Percentiles rank a stretch among this genome's conserved stretches.
phyloP scores from a whole-genome alignment of 73 alveolate genomes.

The Tetrahymena thermophila region DNA sequence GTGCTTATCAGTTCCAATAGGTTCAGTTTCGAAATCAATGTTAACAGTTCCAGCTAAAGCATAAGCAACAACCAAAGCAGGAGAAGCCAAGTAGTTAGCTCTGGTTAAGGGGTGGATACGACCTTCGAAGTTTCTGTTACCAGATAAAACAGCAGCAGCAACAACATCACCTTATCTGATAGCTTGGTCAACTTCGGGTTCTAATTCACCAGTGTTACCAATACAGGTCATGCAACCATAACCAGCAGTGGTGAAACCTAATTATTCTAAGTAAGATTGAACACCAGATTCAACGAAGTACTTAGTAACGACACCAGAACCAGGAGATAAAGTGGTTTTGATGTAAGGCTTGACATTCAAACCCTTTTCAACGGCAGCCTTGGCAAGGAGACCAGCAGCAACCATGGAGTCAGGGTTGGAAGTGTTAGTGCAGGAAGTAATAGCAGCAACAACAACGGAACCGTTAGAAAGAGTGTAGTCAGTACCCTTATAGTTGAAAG shows the following conservation, averaged over 20 bases:
- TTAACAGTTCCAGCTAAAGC: slow-evolving; percentile 60
- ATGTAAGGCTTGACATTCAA: slow-evolving; percentile 62
- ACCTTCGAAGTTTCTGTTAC: slow-evolving; percentile 90
- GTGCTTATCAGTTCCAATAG: slow-evolving; percentile 66
- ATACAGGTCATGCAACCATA: slow-evolving; percentile 92
- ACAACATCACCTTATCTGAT: slow-evolving; percentile 64
- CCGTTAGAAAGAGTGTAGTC: slow-evolving; percentile 61
- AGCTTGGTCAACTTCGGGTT: slow-evolving; percentile 60
- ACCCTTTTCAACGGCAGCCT: slow-evolving; percentile 82
- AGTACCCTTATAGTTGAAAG: slow-evolving; percentile 50
- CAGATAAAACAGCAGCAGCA: slow-evolving; percentile 80
- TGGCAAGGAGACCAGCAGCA: slow-evolving; percentile 90
- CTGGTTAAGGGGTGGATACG: slow-evolving; percentile 78
- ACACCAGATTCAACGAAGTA: slow-evolving; percentile 72
- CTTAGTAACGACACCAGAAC: slow-evolving; percentile 75
- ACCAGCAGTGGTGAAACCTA: slow-evolving; percentile 85
- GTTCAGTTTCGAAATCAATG: slow-evolving; percentile 82
- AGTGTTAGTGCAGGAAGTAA: slow-evolving; percentile 89
- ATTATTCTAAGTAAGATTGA: slow-evolving; percentile 49
- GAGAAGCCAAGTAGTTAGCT: slow-evolving; percentile 86
- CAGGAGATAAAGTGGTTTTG: slow-evolving; percentile 86
- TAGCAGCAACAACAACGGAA: slow-evolving; percentile 81
- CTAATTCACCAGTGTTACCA: slow-evolving; percentile 85
- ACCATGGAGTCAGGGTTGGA: slow-evolving; percentile 84
- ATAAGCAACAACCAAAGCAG: slow-evolving; percentile 86